These are phyloP conservation scores for Harrya chromipes DNA, from an alignment of 768 basidiomycete species.

Conservation along the genomic window DNA sequence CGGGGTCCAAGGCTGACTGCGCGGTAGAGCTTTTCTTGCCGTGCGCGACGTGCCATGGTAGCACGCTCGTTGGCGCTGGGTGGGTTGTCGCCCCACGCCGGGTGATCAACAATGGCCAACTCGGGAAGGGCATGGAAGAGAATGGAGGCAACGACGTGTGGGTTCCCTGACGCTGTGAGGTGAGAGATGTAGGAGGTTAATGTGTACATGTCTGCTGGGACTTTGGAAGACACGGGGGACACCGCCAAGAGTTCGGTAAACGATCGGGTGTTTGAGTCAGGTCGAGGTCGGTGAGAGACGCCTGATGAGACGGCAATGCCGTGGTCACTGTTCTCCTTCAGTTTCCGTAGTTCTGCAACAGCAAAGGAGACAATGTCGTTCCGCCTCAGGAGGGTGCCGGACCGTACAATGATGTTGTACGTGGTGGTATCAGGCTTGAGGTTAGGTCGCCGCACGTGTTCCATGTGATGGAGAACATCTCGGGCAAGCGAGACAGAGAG, in stretches of 20 bases:
- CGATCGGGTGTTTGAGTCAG: not conserved
- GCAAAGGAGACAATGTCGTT: constrained; percentile 41
- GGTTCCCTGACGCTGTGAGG: constrained; percentile 48
- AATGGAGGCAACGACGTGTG: constrained; percentile 41
- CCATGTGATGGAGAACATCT: constrained; percentile 55
- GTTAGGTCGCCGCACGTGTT: constrained; percentile 35
- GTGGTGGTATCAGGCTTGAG: constrained; percentile 49
- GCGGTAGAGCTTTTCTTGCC: constrained; percentile 35
- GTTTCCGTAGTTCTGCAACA: constrained; percentile 33
- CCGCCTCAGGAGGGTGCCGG: constrained; percentile 48
- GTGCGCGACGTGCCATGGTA: constrained; percentile 21
- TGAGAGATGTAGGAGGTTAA: constrained; percentile 52
- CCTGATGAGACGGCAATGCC: constrained; percentile 22
- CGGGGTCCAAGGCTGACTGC: constrained; percentile 55
- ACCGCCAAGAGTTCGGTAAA: constrained; percentile 13
- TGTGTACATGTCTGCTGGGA: constrained; percentile 42
- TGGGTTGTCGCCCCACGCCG: constrained; percentile 34
- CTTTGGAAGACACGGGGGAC: constrained; percentile 13
- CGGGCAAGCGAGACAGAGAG: constrained; percentile 47
- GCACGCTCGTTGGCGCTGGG: constrained; percentile 26
- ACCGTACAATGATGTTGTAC: constrained; percentile 57
- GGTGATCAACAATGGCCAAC: constrained; percentile 38
- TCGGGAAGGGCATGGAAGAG: constrained; percentile 60
- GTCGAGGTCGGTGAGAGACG: not conserved
- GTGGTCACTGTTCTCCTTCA: constrained; percentile 19